Evolutionary conservation across 163 green algal species (phyloP).

Genomic region (Trebouxiophyceae sp.): DNA sequence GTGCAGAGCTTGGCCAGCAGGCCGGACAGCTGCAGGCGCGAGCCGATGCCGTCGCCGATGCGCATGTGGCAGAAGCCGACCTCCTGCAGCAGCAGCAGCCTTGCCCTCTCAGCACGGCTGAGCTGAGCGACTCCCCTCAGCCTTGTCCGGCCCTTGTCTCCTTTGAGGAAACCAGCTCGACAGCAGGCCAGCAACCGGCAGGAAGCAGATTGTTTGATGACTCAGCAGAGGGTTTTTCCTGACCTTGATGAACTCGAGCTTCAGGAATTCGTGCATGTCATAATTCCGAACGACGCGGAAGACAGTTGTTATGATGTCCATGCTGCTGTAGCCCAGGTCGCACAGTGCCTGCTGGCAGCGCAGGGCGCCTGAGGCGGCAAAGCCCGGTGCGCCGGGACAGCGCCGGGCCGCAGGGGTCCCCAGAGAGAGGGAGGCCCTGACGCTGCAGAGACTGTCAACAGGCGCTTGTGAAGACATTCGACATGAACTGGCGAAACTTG

Average conservation of each 20-base stretch:
- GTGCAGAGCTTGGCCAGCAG: constrained; percentile 84
- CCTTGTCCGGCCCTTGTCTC: no score
- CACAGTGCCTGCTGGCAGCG: constrained; percentile 49
- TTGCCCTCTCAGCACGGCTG: not conserved
- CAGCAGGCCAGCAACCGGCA: no score
- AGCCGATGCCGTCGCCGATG: constrained; percentile 81
- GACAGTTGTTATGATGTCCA: constrained; percentile 96
- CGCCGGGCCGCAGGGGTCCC: no score
- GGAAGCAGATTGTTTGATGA: no score
- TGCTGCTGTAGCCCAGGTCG: constrained; percentile 79
- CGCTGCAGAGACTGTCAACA: no score
- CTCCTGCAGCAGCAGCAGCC: constrained; percentile 47
- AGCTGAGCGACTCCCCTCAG: not conserved
- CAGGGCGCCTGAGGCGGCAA: not conserved
- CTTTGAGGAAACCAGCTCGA: no score
- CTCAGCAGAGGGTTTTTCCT: no score
- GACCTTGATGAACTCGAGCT: constrained; percentile 95
- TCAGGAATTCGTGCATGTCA: constrained; percentile 89
- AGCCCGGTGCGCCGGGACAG: no score
- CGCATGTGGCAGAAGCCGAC: constrained; percentile 94
- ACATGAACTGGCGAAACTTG: no score
- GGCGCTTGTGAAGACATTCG: no score
- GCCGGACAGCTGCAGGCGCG: constrained; percentile 77
- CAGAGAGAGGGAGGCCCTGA: no score
- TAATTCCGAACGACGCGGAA: constrained; percentile 87